These are phyloP conservation scores for Hanseniaspora sp. DNA, from an alignment of 1,139 yeast species.

Conservation along the genomic window DNA sequence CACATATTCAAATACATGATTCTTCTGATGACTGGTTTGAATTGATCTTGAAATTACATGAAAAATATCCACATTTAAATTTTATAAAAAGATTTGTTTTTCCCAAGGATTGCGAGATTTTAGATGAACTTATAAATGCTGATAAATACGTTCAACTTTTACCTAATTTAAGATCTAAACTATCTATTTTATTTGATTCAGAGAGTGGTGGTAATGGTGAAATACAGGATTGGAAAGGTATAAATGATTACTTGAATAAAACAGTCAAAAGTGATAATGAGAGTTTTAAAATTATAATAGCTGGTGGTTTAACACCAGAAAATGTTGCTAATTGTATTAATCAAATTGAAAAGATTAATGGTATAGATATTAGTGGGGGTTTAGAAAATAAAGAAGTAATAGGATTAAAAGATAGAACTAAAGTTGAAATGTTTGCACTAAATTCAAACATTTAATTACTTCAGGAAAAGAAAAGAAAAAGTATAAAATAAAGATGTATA, in stretches of 20 bases:
- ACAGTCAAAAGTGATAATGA: conserved; percentile 31
- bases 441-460: background rate
- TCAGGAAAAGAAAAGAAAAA: background rate
- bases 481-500: background rate
- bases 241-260: conserved; percentile 17
- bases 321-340: conserved; percentile 49
- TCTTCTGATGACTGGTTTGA: conserved; percentile 36
- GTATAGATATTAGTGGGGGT: conserved; percentile 93
- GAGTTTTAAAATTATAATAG: conserved; percentile 44
- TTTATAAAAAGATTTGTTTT: conserved; percentile 60
- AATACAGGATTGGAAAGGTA: conserved; percentile 41
- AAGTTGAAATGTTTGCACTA: conserved; percentile 2
- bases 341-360: conserved; percentile 45
- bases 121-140: conserved; percentile 20
- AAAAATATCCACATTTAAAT: conserved; percentile 27
- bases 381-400: conserved; percentile 42
- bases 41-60: conserved; percentile 33
- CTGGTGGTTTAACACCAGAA: conserved; percentile 77
- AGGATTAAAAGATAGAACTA: conserved; percentile 9
- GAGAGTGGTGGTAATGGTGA: conserved; percentile 90
- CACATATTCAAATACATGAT: conserved; percentile 91
- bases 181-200: conserved; percentile 51
- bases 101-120: conserved; percentile 40
- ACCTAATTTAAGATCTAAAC: background rate
- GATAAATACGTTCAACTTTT: conserved; percentile 10